Conservation (phyloP, 805 yeast species). For the Candida sonorensis region DNA sequence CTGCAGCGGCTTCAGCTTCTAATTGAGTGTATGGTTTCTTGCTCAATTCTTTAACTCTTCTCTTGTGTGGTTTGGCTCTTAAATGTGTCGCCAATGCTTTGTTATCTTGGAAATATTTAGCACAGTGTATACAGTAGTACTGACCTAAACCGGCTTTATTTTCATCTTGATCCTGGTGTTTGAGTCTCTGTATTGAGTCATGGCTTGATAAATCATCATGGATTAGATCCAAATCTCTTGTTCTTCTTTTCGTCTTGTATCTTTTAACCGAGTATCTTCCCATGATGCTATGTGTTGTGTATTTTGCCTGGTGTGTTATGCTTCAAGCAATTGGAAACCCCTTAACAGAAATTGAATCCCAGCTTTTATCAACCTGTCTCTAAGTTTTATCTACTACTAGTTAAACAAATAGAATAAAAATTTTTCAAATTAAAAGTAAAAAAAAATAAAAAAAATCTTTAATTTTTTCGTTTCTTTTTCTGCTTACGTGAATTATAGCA, state of each 20-base stretch:
- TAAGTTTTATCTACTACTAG: neutral
- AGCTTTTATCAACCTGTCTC: too few species aligned
- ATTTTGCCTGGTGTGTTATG: neutral
- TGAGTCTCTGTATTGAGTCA: conserved; percentile 55
- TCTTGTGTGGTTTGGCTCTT: conserved; percentile 74
- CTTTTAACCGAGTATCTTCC: conserved; percentile 82
- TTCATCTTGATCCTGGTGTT: conserved; percentile 85
- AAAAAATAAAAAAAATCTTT: neutral
- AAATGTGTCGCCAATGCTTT: conserved; percentile 65
- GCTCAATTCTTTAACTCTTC: conserved; percentile 71
- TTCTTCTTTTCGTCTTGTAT: conserved; percentile 86
- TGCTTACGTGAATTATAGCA: too few species aligned
- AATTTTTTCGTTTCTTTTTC: too few species aligned
- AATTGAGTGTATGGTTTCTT: conserved; percentile 79
- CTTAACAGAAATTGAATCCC: too few species aligned
- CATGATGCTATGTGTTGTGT: conserved; percentile 35
- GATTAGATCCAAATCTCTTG: conserved; percentile 77
- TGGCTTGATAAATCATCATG: conserved; percentile 63
- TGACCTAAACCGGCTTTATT: conserved; percentile 92
- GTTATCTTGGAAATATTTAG: conserved; percentile 81
- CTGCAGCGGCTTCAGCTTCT: conserved; percentile 90
- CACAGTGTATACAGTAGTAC: conserved; percentile 90
- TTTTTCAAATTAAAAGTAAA: conserved; percentile 1
- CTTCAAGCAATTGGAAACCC: too few species aligned
- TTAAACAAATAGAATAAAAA: neutral